These are phyloP conservation scores for Termitomyces bulborhizus DNA, from an alignment of 768 basidiomycete species.

Conservation along the genomic window DNA sequence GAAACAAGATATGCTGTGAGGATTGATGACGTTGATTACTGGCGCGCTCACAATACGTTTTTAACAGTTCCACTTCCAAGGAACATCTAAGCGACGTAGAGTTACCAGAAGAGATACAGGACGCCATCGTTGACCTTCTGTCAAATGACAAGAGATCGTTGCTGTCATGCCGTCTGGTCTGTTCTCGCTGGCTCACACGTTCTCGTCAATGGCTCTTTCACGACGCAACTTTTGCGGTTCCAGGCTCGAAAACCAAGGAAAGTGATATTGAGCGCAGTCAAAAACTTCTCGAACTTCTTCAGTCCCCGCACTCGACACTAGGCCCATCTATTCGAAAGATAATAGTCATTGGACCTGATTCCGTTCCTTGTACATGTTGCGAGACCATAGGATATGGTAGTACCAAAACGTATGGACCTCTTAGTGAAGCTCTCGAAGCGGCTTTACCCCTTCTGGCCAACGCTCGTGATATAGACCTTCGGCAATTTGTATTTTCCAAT, in stretches of 20 bases:
- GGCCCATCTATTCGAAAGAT: not conserved
- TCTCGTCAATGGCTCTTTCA: not conserved
- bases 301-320: not conserved
- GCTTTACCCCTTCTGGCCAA: not conserved
- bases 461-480: not conserved
- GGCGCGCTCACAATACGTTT: too few relatives aligned
- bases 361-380: not conserved
- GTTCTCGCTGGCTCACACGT: not conserved
- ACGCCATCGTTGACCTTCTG: too few relatives aligned
- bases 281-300: not conserved
- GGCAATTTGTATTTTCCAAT: not conserved
- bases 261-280: not conserved
- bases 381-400: not conserved
- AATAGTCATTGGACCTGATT: not conserved
- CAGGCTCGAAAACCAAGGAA: not conserved
- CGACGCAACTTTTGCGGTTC: not conserved
- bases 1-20: too few relatives aligned
- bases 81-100: too few relatives aligned
- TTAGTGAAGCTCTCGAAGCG: not conserved
- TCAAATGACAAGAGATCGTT: not conserved
- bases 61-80: too few relatives aligned
- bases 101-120: too few relatives aligned
- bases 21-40: too few relatives aligned
- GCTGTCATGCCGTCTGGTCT: not conserved
- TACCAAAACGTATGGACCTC: not conserved